Percentiles rank a stretch among this genome's conserved stretches.
These are phyloP conservation scores for Phoma herbarum DNA, from an alignment of 2,329 filamentous ascomycete species.

Conservation along the genomic window DNA sequence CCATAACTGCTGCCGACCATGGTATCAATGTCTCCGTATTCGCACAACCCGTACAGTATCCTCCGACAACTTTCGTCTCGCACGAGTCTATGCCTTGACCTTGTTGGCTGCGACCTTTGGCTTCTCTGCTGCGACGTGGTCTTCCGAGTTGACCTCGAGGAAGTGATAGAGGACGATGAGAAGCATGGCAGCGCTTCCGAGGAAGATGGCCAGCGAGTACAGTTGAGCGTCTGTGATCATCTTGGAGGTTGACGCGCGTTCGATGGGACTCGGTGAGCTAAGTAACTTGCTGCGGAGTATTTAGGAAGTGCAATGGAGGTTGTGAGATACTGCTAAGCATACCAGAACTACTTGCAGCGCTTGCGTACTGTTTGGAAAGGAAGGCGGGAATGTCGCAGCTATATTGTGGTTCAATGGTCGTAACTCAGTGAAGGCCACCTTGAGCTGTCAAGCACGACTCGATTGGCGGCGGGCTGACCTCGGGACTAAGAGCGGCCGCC, in stretches of 20 bases:
- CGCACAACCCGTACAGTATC: neutral
- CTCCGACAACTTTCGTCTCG: no score
- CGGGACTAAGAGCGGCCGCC: conserved; percentile 24
- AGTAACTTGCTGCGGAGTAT: conserved; percentile 26
- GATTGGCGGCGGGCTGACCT: conserved; percentile 6
- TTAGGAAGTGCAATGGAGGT: conserved; percentile 24
- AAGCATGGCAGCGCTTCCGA: conserved; percentile 88
- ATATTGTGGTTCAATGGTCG: conserved; percentile 14
- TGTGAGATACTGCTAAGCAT: neutral
- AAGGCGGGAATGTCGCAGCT: conserved; percentile 17
- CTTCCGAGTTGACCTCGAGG: conserved; percentile 88
- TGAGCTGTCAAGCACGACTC: conserved; percentile 27
- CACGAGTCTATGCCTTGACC: conserved; percentile 34
- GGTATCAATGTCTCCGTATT: conserved; percentile 20
- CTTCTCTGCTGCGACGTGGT: conserved; percentile 50
- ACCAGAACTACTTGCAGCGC: conserved; percentile 2
- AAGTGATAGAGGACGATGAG: conserved; percentile 96
- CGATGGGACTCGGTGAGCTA: conserved; percentile 26
- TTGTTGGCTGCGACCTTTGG: conserved; percentile 40
- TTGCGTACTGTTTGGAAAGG: conserved; percentile 1
- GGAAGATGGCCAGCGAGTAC: conserved; percentile 90
- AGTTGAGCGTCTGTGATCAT: conserved; percentile 97
- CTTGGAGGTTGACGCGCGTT: conserved; percentile 54
- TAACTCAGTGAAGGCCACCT: conserved; percentile 35
- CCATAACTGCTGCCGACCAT: conserved; percentile 6